Evolutionary conservation across 2,329 filamentous ascomycete genomes (phyloP).

Genomic region (Thielaviopsis populi): DNA sequence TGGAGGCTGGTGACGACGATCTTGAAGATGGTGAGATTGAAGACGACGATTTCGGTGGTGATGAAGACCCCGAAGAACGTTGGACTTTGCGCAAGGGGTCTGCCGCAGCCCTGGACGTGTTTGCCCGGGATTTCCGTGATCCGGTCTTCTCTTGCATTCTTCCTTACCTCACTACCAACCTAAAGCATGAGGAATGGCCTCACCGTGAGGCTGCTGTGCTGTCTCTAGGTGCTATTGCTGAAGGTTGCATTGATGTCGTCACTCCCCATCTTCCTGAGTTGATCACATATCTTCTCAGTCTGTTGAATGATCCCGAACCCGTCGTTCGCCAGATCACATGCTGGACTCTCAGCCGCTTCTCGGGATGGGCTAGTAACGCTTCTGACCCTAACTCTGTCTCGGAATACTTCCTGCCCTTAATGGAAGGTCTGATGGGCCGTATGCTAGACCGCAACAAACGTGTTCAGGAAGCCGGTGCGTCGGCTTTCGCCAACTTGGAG

Average conservation of each 20-base stretch:
- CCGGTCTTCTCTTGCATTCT: slow-evolving; percentile 83
- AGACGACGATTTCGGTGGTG: slow-evolving; percentile 58
- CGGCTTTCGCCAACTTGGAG: slow-evolving; percentile 88
- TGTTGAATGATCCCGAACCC: slow-evolving; percentile 72
- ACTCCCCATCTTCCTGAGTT: slow-evolving; percentile 81
- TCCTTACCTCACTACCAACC: slow-evolving; percentile 79
- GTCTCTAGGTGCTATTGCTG: slow-evolving; percentile 83
- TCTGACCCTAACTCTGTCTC: slow-evolving; percentile 50
- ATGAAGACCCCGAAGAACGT: slow-evolving; percentile 70
- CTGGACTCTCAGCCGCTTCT: slow-evolving; percentile 92
- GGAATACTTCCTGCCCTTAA: slow-evolving; percentile 82
- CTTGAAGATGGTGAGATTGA: slow-evolving; percentile 79
- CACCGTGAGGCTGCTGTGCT: slow-evolving; percentile 88
- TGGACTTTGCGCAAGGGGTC: slow-evolving; percentile 98
- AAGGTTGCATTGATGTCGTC: slow-evolving; percentile 83
- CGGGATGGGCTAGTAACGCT: slow-evolving; percentile 74
- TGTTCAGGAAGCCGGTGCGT: slow-evolving; percentile 90
- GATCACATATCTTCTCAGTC: slow-evolving; percentile 74
- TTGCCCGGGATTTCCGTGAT: slow-evolving; percentile 77
- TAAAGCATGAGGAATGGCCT: slow-evolving; percentile 80
- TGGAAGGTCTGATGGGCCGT: slow-evolving; percentile 84
- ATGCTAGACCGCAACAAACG: slow-evolving; percentile 98
- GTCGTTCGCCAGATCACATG: slow-evolving; percentile 94
- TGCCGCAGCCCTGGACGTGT: slow-evolving; percentile 83
- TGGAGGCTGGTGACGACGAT: slow-evolving; percentile 50